Conservation (phyloP, 169 alveolate genomes). For the Plasmodium gaboni region DNA sequence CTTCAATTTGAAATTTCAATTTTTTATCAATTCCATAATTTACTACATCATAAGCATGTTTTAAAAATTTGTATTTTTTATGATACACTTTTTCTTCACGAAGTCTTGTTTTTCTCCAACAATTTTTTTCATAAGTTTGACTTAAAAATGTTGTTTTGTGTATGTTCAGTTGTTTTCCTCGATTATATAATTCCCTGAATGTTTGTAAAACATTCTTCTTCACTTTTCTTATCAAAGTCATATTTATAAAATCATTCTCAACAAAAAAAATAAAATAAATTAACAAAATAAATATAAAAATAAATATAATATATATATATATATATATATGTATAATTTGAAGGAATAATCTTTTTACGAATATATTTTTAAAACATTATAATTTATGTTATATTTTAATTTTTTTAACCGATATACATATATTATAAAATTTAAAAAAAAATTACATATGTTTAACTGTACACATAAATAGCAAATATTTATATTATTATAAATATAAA, state of each 20-base stretch:
- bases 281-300: not conserved
- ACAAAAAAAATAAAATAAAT: not conserved
- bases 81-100: slow-evolving; percentile 74
- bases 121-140: slow-evolving; percentile 76
- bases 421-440: too few relatives aligned
- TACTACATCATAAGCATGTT: slow-evolving; percentile 66
- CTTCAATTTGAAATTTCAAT: slow-evolving; percentile 60
- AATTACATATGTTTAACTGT: too few relatives aligned
- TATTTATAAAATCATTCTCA: slow-evolving; percentile 1
- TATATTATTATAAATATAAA: too few relatives aligned
- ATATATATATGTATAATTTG: too few relatives aligned
- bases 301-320: not conserved
- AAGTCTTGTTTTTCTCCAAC: slow-evolving; percentile 76
- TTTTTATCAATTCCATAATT: slow-evolving; percentile 72
- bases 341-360: too few relatives aligned
- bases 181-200: slow-evolving; percentile 51
- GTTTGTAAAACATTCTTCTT: slow-evolving; percentile 69
- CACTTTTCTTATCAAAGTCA: slow-evolving; percentile 65
- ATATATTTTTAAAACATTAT: too few relatives aligned
- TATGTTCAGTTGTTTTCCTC: slow-evolving; percentile 61
- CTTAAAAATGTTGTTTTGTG: slow-evolving; percentile 68
- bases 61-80: slow-evolving; percentile 74
- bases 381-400: too few relatives aligned
- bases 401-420: too few relatives aligned
- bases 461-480: too few relatives aligned